Base-by-base conservation (phyloP, 2,329 filamentous ascomycete genomes). In the Ustulina deusta region DNA sequence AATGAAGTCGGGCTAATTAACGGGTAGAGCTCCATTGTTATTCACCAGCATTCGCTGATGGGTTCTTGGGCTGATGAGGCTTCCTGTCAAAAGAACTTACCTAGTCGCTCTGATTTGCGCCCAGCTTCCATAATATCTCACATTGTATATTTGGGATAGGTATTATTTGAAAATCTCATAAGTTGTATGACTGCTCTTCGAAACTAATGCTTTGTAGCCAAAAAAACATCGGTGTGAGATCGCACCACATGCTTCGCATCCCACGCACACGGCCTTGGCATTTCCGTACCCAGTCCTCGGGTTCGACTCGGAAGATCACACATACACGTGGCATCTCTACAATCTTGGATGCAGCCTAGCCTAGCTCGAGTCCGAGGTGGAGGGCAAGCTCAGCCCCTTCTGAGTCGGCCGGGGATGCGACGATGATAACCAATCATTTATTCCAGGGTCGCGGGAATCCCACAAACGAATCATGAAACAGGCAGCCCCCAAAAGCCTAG, bases 301-400 rank as follows among this genome's bases (percentile, higher is more conserved):
- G 46, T 55, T 49, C 13, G 48, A 48, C 22, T 54, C 57, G 52
- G 52, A 44, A 13, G 27, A 6, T 27, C 29, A 32, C 29, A 59
- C 66, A 66, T 36, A 59, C 66, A 66, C 66, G 63, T 65, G 63
- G 59, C 62, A 60, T 44, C 51, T 57, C 54, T 54, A 29, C 40
- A 27, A 13, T 40, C 9, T 29, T 40, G 25, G 38, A 51, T 58
- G 64, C 38, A 51, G 32, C 54, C 29, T 40, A 42, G 22, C 20
- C 22, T n/a, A 9, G n/a, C 10, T 52, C 13, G 17, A 13, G 48
- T 40, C 34, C 25, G 46, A 61, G 42, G 34, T 20, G 22, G 20
- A 46, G 27, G 52, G 36, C 27, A n/a, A 46, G 38, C 36, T 52
- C 20, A 55, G 46, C n/a, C 29, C n/a, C 42, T 36, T 42, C 1